phyloP scores from a whole-genome alignment of 306 rosid genomes.

The Rubus idaeus region DNA sequence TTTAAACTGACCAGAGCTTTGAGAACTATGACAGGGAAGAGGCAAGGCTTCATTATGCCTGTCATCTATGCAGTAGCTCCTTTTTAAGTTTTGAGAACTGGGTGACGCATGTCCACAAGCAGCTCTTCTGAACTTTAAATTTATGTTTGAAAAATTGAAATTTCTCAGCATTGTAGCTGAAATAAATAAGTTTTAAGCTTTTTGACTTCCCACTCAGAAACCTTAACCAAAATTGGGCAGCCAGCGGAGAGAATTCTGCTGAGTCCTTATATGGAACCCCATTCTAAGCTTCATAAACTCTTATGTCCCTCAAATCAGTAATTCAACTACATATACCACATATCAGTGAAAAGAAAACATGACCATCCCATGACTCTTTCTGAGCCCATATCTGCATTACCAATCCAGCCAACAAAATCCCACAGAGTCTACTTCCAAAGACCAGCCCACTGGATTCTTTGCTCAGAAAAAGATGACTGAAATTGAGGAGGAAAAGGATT shows the following conservation, averaged over 20 bases:
- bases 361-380: too few relatives aligned
- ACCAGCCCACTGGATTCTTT: background rate
- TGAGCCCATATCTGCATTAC: too few relatives aligned
- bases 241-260: background rate
- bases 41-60: slow-evolving; percentile 57
- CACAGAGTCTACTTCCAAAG: background rate
- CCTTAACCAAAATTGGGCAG: background rate
- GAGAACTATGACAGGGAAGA: slow-evolving; percentile 43
- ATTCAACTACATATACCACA: too few relatives aligned
- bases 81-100: slow-evolving; percentile 41
- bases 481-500: background rate
- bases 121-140: background rate
- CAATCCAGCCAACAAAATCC: background rate
- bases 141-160: background rate
- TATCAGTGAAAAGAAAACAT: too few relatives aligned
- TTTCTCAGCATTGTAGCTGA: background rate
- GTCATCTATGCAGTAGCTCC: slow-evolving; percentile 39
- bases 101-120: slow-evolving; percentile 43
- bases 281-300: background rate
- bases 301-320: too few relatives aligned
- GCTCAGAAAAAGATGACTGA: background rate
- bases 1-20: slow-evolving; percentile 35
- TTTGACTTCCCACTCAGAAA: background rate
- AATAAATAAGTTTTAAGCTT: background rate
- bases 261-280: background rate